phyloP scores from a whole-genome alignment of 73 alveolate genomes.

The Effrenium voratum region DNA sequence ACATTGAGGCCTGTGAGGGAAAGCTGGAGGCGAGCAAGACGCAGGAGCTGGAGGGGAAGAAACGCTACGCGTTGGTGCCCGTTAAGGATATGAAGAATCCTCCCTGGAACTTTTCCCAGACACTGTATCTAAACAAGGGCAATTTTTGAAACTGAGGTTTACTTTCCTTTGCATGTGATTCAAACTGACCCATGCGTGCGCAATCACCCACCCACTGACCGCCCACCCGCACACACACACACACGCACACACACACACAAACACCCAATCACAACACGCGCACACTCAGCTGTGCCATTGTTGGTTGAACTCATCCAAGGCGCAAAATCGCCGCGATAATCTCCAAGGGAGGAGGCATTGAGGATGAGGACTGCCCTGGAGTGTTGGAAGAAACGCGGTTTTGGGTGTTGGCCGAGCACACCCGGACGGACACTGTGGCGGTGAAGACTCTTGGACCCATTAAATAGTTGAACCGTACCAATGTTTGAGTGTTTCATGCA shows the following conservation, averaged over 20 bases:
- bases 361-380: neutral
- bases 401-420: too few relatives aligned
- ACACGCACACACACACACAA: too few relatives aligned
- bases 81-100: neutral
- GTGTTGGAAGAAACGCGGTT: too few relatives aligned
- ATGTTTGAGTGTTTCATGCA: too few relatives aligned
- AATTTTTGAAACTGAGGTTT: neutral
- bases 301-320: neutral
- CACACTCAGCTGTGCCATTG: too few relatives aligned
- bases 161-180: too few relatives aligned
- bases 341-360: neutral
- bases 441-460: too few relatives aligned
- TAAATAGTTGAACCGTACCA: too few relatives aligned
- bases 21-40: neutral
- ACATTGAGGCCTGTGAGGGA: neutral
- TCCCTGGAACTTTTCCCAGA: neutral
- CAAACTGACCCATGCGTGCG: neutral
- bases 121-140: neutral
- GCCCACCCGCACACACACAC: too few relatives aligned
- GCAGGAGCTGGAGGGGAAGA: neutral
- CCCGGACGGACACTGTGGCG: too few relatives aligned
- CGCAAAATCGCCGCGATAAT: neutral
- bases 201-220: too few relatives aligned
- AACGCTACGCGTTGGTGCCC: neutral
- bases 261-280: too few relatives aligned